Base-by-base conservation (phyloP, 768 basidiomycete species). In the Rhizopogon vinicolor region DNA sequence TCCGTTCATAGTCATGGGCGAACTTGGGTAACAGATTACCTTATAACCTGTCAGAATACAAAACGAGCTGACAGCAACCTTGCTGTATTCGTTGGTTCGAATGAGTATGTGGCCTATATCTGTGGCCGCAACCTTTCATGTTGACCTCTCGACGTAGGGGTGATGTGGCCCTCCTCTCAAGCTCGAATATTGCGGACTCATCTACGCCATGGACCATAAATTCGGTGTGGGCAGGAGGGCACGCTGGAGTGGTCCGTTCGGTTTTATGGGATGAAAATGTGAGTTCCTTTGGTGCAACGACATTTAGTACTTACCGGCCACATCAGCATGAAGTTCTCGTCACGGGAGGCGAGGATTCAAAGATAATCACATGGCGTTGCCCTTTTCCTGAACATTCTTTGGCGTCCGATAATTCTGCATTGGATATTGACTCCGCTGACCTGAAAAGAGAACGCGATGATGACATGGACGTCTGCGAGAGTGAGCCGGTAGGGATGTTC, bases 1-100 rank as follows among this genome's bases (percentile, higher is more conserved):
- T 83, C 85, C 1, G 66, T 86, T 9, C 86, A 88, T 59, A 76
- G 71, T 22, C 72, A 77, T 18, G 72, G 74, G 28, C 70, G 77
- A 42, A 83, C 82, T 52, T 91, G 89, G 89, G 81, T 86, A n/a
- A 88, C 88, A 1, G 87, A 91, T 63, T 90, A 91, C 70, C 69
- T 89, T 39, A 81, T 91, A 51, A 76, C 76, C 10, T 83, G 80
- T 42, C 75, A 79, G 48, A 61, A 55, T 19, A 63, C 61, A 5
- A 51, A 8, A 29, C 62, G 51, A 53, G 53, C 43, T 35, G 58
- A 65, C 41, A 58, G 50, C n/a, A 60, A 61, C 18, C 68, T 87
- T 8, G 76, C 75, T 31, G 67, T 89, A 4, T 87, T 89, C 52
- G 78, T 82, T 5, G 89, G 89, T 0, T 89, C 89, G 1, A 89